These are phyloP conservation scores for Coemansia sp. DNA, from an alignment of 192 early-diverging fungal genomes.

Conservation along the genomic window DNA sequence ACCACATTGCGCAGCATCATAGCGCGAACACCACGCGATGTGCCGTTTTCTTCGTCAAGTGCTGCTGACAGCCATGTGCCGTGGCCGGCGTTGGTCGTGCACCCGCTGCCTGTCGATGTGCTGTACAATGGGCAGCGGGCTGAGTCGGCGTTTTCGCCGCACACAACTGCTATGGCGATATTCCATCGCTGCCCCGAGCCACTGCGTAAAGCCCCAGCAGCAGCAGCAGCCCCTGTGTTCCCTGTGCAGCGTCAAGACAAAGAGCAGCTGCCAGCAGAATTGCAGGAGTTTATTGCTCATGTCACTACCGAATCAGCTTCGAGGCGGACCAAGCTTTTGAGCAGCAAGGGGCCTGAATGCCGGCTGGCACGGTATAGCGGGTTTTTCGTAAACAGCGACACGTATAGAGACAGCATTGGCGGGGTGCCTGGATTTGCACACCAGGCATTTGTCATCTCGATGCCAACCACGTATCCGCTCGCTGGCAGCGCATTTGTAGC, in stretches of 20 bases:
- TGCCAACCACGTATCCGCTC: slow-evolving; percentile 29
- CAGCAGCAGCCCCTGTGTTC: background rate
- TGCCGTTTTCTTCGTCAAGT: slow-evolving; percentile 4
- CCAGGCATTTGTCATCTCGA: slow-evolving; percentile 31
- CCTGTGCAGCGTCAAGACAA: background rate
- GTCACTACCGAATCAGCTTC: background rate
- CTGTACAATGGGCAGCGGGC: slow-evolving; percentile 16
- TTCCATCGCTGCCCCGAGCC: slow-evolving; percentile 33
- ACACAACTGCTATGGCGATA: slow-evolving; percentile 25
- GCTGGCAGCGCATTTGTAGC: slow-evolving; percentile 20
- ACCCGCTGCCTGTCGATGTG: slow-evolving; percentile 41
- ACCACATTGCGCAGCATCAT: slow-evolving; percentile 23
- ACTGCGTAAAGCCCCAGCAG: background rate
- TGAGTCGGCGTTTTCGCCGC: slow-evolving; percentile 9
- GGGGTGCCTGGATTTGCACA: slow-evolving; percentile 31
- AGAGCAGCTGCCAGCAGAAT: background rate
- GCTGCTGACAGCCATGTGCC: slow-evolving; percentile 7
- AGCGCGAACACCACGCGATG: slow-evolving; percentile 25
- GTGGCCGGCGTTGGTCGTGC: slow-evolving; percentile 36
- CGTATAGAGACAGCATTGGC: background rate
- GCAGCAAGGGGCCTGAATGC: background rate
- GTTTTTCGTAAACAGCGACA: slow-evolving; percentile 21
- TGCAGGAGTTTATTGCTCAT: background rate
- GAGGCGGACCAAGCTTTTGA: background rate
- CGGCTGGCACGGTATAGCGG: slow-evolving; percentile 23